Evolutionary conservation across 768 basidiomycete species (phyloP).

Genomic region (Tulasnella sp.): DNA sequence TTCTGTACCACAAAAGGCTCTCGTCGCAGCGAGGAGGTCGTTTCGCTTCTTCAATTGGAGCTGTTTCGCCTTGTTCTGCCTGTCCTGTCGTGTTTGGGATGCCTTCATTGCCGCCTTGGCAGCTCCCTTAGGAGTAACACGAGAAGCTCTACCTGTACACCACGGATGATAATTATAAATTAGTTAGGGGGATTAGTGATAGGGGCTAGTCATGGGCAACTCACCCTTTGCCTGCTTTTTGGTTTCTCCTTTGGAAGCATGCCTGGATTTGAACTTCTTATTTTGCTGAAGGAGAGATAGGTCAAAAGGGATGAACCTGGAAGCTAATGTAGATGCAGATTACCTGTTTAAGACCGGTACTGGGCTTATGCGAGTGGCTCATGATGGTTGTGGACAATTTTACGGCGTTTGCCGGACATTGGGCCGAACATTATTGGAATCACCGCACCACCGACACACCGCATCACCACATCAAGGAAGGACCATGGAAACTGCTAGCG

Average conservation of each 20-base stretch:
- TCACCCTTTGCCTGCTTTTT: constrained; percentile 3
- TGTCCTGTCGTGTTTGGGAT: constrained; percentile 64
- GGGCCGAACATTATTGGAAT: background rate
- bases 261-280: constrained; percentile 11
- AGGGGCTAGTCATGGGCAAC: background rate
- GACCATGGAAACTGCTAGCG: too few species aligned
- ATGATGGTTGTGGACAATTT: constrained; percentile 5
- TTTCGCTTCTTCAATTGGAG: constrained; percentile 60
- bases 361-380: constrained; percentile 7
- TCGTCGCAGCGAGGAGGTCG: constrained; percentile 54
- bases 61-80: constrained; percentile 81
- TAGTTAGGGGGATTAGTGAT: too few species aligned
- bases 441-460: too few species aligned
- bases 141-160: background rate
- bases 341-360: constrained; percentile 1
- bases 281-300: background rate
- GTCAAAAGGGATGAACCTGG: background rate
- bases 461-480: background rate
- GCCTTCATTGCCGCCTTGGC: constrained; percentile 26
- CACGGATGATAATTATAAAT: too few species aligned
- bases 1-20: constrained; percentile 69
- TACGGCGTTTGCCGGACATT: background rate
- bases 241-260: background rate
- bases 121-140: background rate
- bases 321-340: background rate